Evolutionary conservation across 805 yeast species (phyloP), one percentile per base, ranked within the genome.

Genomic region (Barnettozyma salicaria): DNA sequence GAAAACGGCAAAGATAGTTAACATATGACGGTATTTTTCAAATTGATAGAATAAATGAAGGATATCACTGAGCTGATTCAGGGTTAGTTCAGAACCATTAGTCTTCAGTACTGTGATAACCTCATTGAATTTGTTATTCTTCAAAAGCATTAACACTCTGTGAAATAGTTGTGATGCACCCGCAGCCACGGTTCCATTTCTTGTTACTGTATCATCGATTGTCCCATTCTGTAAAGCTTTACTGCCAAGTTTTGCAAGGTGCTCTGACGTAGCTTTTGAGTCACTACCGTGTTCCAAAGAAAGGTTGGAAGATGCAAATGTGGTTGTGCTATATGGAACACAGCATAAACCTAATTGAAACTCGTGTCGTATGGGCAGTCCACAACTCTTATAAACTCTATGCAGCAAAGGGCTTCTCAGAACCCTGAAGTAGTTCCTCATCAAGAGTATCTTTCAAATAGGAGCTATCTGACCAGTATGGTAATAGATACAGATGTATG

Each of bases 221-320:
- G 8, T 6, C 20, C 26, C 13, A 21, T 12, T n/a, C 20, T 14
- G n/a, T n/a, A n/a, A n/a, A n/a, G n/a, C n/a, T n/a, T n/a, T n/a
- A n/a, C n/a, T n/a, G n/a, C n/a, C n/a, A n/a, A n/a, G n/a, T 12
- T 20, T 34, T 12, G 17, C 8, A 22, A 7, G 21, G 10, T 32
- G 23, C 29, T 13, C 17, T 17, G 19, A 17, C 21, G 27, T 18
- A 26, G 20, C 20, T 19, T 13, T 4, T 31, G 20, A 8, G 21
- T 27, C 14, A 23, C 16, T 8, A 30, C 10, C 9, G 31, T 5
- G 13, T n/a, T 37, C 30, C 12, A 37, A 24, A 7, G 26, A 17
- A 7, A 33, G 26, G 14, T 38, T 38, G 4, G 41, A 34, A 8
- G 41, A 34, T 21, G 41, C 41, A 30, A 38, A 34, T 7, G 41